Base-by-base conservation (phyloP, 2,329 filamentous ascomycete genomes). In the Neonectria sp. region DNA sequence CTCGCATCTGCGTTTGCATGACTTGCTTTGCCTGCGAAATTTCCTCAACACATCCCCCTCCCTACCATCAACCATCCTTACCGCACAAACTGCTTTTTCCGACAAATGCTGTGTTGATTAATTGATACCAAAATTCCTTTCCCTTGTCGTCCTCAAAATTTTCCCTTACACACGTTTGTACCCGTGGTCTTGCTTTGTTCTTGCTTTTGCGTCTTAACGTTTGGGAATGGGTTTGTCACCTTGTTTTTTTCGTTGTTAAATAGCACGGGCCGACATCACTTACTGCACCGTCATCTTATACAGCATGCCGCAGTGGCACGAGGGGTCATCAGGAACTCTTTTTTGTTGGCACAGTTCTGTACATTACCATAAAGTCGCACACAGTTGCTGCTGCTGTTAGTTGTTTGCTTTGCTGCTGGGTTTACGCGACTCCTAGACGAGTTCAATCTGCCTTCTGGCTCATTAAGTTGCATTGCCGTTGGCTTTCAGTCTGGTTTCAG, bases 341-440 rank as follows among this genome's bases (percentile, higher is more conserved):
- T 74, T 76, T 77, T 71, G 73, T 77, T 77, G 76, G 72, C 78
- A 80, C 80, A 82, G 80, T 83, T 81, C 82, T 88, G 86, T 88
- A 88, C 84, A 88, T 86, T 88, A 88, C 82, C 79, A 81, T 84
- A 76, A 79, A 83, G 82, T 82, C 79, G 80, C 82, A 76, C 76
- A 78, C 81, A 80, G 74, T 82, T 81, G 83, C 82, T 83, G 84
- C 76, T 76, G 72, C 76, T 77, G 74, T 76, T 73, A 76, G 74
- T 78, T 72, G 71, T 74, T 75, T 77, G 76, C 74, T 78, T 79
- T 75, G 71, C 72, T 76, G 71, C 73, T 77, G 75, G 73, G 72
- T 76, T 75, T 71, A 52, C 73, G 76, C 77, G 73, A 76, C 76
- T 78, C 74, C 73, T 79, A 79, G 78, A 79, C 71, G 77, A 80